Conservation (phyloP, 1,284 basidiomycete species). For the Sanguinoderma infundibulare region DNA sequence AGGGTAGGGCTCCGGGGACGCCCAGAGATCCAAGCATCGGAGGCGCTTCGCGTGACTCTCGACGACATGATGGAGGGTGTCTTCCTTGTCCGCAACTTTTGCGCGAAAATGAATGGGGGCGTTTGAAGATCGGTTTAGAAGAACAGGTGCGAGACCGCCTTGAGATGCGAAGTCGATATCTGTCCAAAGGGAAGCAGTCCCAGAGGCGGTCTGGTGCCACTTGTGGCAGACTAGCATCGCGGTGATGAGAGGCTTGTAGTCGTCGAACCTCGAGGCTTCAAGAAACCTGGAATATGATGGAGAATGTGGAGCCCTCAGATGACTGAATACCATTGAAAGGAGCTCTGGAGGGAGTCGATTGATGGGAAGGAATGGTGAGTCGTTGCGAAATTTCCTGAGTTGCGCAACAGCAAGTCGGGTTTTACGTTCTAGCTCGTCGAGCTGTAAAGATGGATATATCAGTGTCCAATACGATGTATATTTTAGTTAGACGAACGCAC, state of each 20-base stretch:
- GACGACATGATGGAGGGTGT: background rate
- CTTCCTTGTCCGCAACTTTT: background rate
- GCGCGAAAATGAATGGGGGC: background rate
- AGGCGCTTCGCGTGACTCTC: background rate
- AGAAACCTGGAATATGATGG: background rate
- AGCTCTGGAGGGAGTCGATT: background rate
- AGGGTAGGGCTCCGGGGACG: background rate
- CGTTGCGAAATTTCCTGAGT: background rate
- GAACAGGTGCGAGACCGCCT: background rate
- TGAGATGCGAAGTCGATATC: background rate
- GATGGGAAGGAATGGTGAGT: background rate
- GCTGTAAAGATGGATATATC: background rate
- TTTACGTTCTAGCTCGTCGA: background rate
- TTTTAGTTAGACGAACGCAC: background rate
- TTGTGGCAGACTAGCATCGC: background rate
- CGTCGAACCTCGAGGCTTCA: background rate
- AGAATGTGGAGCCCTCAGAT: background rate
- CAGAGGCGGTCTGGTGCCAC: background rate
- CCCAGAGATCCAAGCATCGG: background rate
- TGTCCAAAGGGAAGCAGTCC: background rate
- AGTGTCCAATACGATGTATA: too few relatives aligned
- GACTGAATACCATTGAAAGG: background rate
- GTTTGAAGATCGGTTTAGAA: background rate
- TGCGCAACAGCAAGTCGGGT: background rate
- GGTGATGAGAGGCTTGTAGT: background rate